These are phyloP conservation scores for Colletotrichum tropicale DNA, from an alignment of 2,329 filamentous ascomycete species.

Conservation along the genomic window DNA sequence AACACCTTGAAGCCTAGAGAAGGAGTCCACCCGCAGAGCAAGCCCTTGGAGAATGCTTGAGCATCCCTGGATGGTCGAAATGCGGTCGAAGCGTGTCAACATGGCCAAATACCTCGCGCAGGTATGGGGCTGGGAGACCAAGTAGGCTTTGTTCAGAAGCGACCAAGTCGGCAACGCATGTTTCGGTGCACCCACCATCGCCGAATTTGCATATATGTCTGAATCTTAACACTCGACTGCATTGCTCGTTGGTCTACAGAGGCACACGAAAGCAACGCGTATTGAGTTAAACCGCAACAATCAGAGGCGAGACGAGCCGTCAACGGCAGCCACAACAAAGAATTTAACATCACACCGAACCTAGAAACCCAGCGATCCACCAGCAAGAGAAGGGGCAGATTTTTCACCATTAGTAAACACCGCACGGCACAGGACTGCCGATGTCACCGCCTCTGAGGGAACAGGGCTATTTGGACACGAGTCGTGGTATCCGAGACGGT, in stretches of 20 bases:
- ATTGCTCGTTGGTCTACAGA: background rate
- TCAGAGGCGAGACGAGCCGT: background rate
- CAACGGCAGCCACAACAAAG: background rate
- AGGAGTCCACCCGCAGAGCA: conserved; percentile 84
- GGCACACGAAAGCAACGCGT: background rate
- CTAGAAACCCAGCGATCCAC: background rate
- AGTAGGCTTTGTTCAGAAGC: background rate
- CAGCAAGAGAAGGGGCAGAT: background rate
- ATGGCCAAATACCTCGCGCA: conserved; percentile 93
- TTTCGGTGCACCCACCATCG: background rate
- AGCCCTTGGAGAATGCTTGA: conserved; percentile 99
- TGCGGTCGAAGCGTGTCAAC: conserved; percentile 94
- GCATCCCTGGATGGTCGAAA: conserved; percentile 98
- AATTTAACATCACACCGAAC: background rate
- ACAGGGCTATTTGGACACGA: background rate
- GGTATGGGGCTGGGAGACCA: conserved; percentile 96
- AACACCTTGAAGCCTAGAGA: conserved; percentile 74
- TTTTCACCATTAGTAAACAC: background rate
- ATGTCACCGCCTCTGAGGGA: background rate
- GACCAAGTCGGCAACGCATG: background rate
- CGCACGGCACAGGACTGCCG: background rate
- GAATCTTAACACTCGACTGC: background rate
- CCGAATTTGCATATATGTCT: background rate
- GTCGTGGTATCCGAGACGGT: background rate
- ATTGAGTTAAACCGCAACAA: background rate